These are phyloP conservation scores for Saccharata proteae DNA, from an alignment of 2,329 filamentous ascomycete genomes.

Conservation along the genomic window DNA sequence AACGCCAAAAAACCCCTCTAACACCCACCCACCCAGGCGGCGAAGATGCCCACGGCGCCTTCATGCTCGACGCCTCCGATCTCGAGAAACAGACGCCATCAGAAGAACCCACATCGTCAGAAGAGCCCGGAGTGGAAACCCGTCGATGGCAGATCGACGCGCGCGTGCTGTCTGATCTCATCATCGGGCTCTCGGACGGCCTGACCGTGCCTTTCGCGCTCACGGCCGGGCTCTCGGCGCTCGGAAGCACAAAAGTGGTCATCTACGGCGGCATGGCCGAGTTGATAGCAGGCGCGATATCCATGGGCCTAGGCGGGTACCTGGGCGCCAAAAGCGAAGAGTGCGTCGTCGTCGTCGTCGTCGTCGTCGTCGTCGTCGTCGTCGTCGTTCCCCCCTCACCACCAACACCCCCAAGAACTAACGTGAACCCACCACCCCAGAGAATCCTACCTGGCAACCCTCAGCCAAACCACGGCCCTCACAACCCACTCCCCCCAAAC, in stretches of 20 bases:
- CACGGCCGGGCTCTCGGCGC: slow-evolving; percentile 56
- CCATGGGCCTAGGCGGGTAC: slow-evolving; percentile 64
- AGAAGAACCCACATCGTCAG: too few species aligned
- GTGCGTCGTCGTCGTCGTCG: background rate
- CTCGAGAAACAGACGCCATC: too few species aligned
- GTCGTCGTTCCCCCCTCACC: background rate
- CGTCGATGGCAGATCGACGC: slow-evolving; percentile 1
- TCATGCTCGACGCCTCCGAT: too few species aligned
- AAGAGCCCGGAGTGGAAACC: too few species aligned
- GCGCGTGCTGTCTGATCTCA: slow-evolving; percentile 38
- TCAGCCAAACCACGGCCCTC: background rate
- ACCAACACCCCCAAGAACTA: background rate
- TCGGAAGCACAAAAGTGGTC: slow-evolving; percentile 16
- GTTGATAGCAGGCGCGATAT: slow-evolving; percentile 61
- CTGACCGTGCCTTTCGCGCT: slow-evolving; percentile 69
- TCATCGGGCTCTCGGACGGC: slow-evolving; percentile 64
- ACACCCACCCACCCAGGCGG: too few species aligned
- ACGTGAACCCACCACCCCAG: background rate
- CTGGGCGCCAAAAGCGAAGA: slow-evolving; percentile 49
- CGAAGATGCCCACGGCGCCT: too few species aligned
- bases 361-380: background rate
- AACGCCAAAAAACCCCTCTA: too few species aligned
- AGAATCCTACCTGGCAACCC: slow-evolving; percentile 2
- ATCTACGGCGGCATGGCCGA: slow-evolving; percentile 56
- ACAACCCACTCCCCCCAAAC: background rate